These are phyloP conservation scores for Cladosporium sp. DNA, from an alignment of 2,329 filamentous ascomycete species.

Conservation along the genomic window DNA sequence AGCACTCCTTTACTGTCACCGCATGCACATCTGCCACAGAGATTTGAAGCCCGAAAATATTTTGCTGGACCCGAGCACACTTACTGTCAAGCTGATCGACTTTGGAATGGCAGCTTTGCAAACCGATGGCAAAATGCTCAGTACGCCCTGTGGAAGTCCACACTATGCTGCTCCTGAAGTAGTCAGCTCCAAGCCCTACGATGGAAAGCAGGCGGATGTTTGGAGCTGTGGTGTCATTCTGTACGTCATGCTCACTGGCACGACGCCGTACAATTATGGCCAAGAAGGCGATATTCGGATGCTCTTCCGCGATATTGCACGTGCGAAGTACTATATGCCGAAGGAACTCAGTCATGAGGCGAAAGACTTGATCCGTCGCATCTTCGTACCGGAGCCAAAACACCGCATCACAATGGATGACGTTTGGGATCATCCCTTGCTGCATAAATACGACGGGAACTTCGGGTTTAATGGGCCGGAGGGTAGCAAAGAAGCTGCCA, in stretches of 20 bases:
- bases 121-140: slow-evolving; percentile 70
- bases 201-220: slow-evolving; percentile 81
- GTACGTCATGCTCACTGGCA: slow-evolving; percentile 79
- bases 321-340: slow-evolving; percentile 46
- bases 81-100: slow-evolving; percentile 88
- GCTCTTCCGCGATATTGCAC: slow-evolving; percentile 58
- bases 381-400: slow-evolving; percentile 74
- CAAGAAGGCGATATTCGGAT: slow-evolving; percentile 60
- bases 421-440: slow-evolving; percentile 83
- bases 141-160: slow-evolving; percentile 89
- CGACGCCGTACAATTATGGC: slow-evolving; percentile 68
- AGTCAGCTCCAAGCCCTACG: slow-evolving; percentile 71
- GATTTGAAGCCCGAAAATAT: slow-evolving; percentile 98
- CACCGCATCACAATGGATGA: slow-evolving; percentile 73
- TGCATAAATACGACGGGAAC: slow-evolving; percentile 72
- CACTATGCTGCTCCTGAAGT: slow-evolving; percentile 96
- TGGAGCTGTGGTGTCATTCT: slow-evolving; percentile 93
- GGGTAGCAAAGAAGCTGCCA: slow-evolving; percentile 43
- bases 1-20: slow-evolving; percentile 87
- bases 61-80: slow-evolving; percentile 64
- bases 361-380: slow-evolving; percentile 71
- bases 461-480: slow-evolving; percentile 62
- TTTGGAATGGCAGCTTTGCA: slow-evolving; percentile 98
- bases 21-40: slow-evolving; percentile 91
- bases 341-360: slow-evolving; percentile 60